phyloP scores from a whole-genome alignment of 2,329 filamentous ascomycete species.

The Pseudogymnoascus sp. region DNA sequence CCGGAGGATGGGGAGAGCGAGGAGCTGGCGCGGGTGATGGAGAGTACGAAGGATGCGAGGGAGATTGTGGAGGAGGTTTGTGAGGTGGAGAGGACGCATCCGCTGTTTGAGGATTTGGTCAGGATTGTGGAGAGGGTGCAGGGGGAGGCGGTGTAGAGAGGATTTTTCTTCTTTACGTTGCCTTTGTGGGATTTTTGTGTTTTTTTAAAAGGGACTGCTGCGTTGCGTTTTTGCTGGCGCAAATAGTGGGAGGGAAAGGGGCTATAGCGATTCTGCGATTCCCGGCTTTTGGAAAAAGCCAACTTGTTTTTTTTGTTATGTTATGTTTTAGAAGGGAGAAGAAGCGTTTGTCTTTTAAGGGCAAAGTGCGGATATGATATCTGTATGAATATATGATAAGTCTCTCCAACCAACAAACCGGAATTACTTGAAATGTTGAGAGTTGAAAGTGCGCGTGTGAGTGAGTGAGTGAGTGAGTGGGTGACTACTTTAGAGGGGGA shows the following conservation, averaged over 20 bases:
- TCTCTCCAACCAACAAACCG: background rate
- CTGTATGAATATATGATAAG: background rate
- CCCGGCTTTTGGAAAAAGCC: background rate
- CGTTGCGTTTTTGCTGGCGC: background rate
- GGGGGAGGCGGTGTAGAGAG: constrained; percentile 25
- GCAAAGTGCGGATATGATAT: background rate
- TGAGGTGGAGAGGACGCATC: constrained; percentile 67
- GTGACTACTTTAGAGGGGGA: background rate
- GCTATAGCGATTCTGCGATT: background rate
- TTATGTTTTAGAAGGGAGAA: background rate
- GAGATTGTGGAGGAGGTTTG: constrained; percentile 74
- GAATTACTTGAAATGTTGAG: too few relatives aligned
- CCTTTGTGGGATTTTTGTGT: background rate
- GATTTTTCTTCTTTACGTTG: background rate
- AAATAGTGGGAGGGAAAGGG: background rate
- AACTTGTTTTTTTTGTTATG: background rate
- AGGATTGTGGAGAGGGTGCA: constrained; percentile 79
- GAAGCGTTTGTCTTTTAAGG: background rate
- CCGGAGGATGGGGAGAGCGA: constrained; percentile 82
- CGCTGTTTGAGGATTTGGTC: constrained; percentile 67
- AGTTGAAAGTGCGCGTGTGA: background rate
- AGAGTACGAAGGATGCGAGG: constrained; percentile 49
- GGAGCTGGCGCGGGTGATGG: constrained; percentile 77
- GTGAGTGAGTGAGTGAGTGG: too few relatives aligned
- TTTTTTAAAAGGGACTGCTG: background rate